Conservation (phyloP, 2,329 filamentous ascomycete species). For the Paecilomyces dactylethromorphus region DNA sequence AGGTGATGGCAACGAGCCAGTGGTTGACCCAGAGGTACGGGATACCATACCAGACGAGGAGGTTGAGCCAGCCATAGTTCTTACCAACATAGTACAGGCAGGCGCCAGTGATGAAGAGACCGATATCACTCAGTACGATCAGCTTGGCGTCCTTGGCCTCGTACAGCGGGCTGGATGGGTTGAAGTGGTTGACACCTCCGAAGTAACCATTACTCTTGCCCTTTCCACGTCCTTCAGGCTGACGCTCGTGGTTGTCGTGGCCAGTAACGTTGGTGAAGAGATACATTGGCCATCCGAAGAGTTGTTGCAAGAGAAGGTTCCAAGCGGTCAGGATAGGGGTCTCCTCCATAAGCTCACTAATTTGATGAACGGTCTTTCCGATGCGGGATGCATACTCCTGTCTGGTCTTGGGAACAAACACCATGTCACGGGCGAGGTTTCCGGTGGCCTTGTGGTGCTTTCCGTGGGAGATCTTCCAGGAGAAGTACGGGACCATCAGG, state of each 20-base stretch:
- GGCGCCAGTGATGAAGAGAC: constrained; percentile 58
- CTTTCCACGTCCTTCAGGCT: constrained; percentile 85
- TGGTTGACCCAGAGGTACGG: constrained; percentile 98
- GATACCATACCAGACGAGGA: constrained; percentile 89
- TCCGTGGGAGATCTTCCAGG: constrained; percentile 98
- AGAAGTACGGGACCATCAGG: constrained; percentile 93
- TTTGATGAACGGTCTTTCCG: constrained; percentile 69
- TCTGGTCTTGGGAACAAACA: constrained; percentile 91
- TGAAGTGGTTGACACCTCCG: constrained; percentile 90
- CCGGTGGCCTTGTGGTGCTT: constrained; percentile 99
- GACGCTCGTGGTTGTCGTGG: constrained; percentile 87
- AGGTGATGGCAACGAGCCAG: constrained; percentile 98
- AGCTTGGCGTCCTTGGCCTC: constrained; percentile 85
- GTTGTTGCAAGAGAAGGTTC: constrained; percentile 74
- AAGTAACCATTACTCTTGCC: constrained; percentile 81
- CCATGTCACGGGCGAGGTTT: constrained; percentile 97
- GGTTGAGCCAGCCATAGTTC: constrained; percentile 76
- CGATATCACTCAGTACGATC: constrained; percentile 80
- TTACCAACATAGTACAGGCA: constrained; percentile 63
- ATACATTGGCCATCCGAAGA: constrained; percentile 91
- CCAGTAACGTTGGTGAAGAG: constrained; percentile 87
- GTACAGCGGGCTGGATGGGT: constrained; percentile 79
- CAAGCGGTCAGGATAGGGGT: constrained; percentile 76
- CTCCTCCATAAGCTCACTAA: constrained; percentile 87
- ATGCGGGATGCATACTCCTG: constrained; percentile 70